Base-by-base conservation (phyloP, 768 basidiomycete genomes). In the Rhodocollybia butyracea region DNA sequence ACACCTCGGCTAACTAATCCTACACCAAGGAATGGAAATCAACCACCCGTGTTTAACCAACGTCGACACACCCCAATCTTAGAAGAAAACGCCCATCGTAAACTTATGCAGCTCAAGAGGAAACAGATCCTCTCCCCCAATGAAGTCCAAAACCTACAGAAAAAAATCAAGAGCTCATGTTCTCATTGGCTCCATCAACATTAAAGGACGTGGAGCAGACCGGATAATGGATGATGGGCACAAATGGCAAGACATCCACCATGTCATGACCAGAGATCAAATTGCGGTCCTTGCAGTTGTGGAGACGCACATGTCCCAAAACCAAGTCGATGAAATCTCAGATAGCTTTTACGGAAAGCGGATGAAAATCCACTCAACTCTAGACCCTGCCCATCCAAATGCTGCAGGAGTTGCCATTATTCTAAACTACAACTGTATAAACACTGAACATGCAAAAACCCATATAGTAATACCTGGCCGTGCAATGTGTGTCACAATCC, bases 201-300 rank as follows among this genome's bases (percentile, higher is more conserved):
- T 66, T 6, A 60, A 50, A 13, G 63, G 64, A 0, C 22, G 59
- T 7, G 58, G 34, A 17, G 39, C 43, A 5, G 2, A 36, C 2
- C 45, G 36, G 0, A 55, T 51, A 13, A 27, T 3, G 21, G 24
- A 40, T 2, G 39, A n/a, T 0, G 27, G 50, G 6, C 27, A 61
- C 34, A 68, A 68, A 55, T 68, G 64, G 60, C n/a, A 30, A 21
- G 30, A 43, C 4, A 38, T 68, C 5, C 56, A 61, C 31, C 52
- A 39, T 12, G 30, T 57, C 0, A 29, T 68, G 4, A 24, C 46
- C 8, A 54, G 64, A 3, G 3, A 65, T 0, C 40, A 57, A 8
- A 57, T 68, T 0, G 58, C 47, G 2, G 43, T 66, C 8, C 51
- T 68, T 8, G 59, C 56, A 0, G 15, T 68, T 0, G 62, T 65